Evolutionary conservation across 2,329 filamentous ascomycete genomes (phyloP), one percentile per base, ranked within the genome.

Genomic region (Scortechinia acanthostroma): DNA sequence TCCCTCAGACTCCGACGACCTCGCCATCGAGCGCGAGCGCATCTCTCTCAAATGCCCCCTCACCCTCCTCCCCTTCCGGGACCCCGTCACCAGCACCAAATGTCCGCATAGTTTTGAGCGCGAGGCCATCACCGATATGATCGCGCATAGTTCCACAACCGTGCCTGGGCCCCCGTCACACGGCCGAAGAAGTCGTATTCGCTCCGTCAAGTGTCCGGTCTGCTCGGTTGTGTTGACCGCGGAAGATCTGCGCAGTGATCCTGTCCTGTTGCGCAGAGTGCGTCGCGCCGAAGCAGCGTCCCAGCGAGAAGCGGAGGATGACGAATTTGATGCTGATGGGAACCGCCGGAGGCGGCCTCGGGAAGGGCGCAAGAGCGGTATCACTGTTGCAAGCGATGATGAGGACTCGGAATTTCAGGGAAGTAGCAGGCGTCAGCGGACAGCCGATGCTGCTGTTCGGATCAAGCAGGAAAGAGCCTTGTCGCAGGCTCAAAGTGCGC

Each of bases 101-200:
- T 40, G 35, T 19, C 35, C 35, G 10, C 35, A 40, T 40, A 40
- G 35, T 40, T 40, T 40, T 17, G 35, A 40, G 35, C 6, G 17
- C 10, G 10, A 40, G 35, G 10, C 35, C 6, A 40, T 40, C 20
- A 40, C 20, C 13, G 17, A 40, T 40, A 40, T 40, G 35, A 40
- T 40, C 17, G 10, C 35, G 35, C 35, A 40, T 10, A 40, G 35
- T 19, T 19, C 35, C 6, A 40, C 17, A 17, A 40, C 17, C 6
- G 35, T 40, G 17, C 35, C 35, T 13, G 35, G 10, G 14, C 25
- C 25, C 10, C 25, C n/a, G 25, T 10, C 10, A n/a, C 25, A 30
- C 10, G 35, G 35, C 6, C 25, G 25, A n/a, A 30, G 25, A n/a
- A 40, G 17, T 10, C 10, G 35, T 10, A 17, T 40, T 6, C 10